Base-by-base conservation (phyloP, 768 basidiomycete genomes). In the Boletellus sp. region DNA sequence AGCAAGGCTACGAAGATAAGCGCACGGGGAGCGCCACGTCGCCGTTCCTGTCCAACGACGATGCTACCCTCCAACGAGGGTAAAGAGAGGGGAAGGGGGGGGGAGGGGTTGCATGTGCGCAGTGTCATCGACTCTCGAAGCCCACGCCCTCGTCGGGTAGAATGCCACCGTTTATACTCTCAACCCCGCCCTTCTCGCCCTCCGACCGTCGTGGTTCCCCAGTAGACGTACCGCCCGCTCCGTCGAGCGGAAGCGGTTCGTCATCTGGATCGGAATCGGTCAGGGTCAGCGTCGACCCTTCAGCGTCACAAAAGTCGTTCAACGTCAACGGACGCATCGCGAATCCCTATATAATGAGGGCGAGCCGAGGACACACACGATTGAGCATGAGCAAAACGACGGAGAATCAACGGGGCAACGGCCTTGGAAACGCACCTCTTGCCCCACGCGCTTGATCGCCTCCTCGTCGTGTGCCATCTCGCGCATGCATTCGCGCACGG, bases 401-500 rank as follows among this genome's bases (percentile, higher is more conserved):
- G n/a, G 34, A 35, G 9, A 9, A 17, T 3, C 1, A 8, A 10
- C 28, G 7, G 28, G 11, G 7, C 7, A 28, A 8, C 4, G 28
- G 28, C 28, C 28, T 8, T 28, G 7, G 13, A 22, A n/a, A 43
- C 50, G 13, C 33, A 80, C 83, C 61, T 78, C 73, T 47, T 68
- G 61, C 24, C 73, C 70, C 9, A 71, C 67, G 45, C 65, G 68
- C 51, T 69, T 73, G 48, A 77, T 71, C 68, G 80, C 56, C 66
- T 81, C 72, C 66, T 78, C 64, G 60, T 80, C 62, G 69, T 68
- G 54, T 61, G 69, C 63, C 45, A 71, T 70, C 15, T 75, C 70
- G 32, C 83, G 76, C 75, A 94, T 83, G 57, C 83, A 86, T 62
- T 94, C 92, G 23, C 90, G 80, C 19, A 94, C 87, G 6, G 93